Percentiles rank a stretch among this genome's conserved stretches.
Evolutionary conservation across 177 flowering plant genomes (phyloP).

Genomic region (Vitis hybrid): DNA sequence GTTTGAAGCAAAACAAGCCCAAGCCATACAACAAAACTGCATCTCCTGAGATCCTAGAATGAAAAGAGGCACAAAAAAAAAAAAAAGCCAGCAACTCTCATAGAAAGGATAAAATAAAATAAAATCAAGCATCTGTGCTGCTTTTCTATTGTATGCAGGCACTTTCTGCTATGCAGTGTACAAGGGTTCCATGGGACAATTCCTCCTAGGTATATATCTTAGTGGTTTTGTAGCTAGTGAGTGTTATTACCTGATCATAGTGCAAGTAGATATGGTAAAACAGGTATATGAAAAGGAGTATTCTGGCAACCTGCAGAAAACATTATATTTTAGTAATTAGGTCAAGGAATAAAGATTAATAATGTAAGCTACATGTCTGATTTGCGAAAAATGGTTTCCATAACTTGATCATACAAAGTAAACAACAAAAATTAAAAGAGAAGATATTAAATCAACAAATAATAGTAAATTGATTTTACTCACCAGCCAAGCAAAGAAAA

Average conservation of each 20-base stretch:
- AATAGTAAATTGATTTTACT: slow-evolving; percentile 12
- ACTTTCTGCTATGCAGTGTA: too few relatives aligned
- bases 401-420: background rate
- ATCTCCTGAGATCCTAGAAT: too few relatives aligned
- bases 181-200: too few relatives aligned
- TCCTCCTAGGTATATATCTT: background rate
- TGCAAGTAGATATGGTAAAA: slow-evolving; percentile 73
- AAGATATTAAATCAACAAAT: background rate
- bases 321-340: background rate
- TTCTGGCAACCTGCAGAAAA: slow-evolving; percentile 73
- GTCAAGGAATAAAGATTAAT: background rate
- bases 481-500: slow-evolving; percentile 86
- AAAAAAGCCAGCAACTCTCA: too few relatives aligned
- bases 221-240: too few relatives aligned
- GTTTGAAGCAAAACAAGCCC: too few relatives aligned
- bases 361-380: background rate
- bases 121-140: too few relatives aligned
- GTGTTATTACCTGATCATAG: slow-evolving; percentile 56
- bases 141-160: too few relatives aligned
- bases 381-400: background rate
- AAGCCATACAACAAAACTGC: too few relatives aligned
- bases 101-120: too few relatives aligned
- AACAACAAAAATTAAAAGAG: background rate
- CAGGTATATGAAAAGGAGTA: slow-evolving; percentile 67
- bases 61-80: too few relatives aligned